Base-by-base conservation (phyloP, 1,284 basidiomycete species). In the Fomitopsis schrenkii region DNA sequence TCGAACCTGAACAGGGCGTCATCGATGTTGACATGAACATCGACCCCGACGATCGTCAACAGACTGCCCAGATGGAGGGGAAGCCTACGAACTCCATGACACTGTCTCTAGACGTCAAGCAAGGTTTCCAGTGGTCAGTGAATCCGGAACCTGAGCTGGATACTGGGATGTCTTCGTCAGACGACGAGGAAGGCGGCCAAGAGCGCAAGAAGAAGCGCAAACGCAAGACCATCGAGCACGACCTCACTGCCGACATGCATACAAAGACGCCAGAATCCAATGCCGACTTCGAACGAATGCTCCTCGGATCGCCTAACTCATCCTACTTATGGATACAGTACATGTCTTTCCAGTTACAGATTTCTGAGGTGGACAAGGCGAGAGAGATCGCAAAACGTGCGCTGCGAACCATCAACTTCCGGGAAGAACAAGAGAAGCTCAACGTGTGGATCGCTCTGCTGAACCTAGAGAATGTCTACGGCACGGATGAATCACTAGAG, bases 241-340 rank as follows among this genome's bases (percentile, higher is more conserved):
- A 97, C 75, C 77, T 91, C 48, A 96, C 95, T 0, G 91, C 88
- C 22, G 88, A 94, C 63, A 87, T 96, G 79, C 92, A 94, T 59
- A 87, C 82, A 44, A 90, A 87, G 68, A 79, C 80, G n/a, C 96
- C 97, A 1, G 90, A 95, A 72, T 98, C 97, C 1, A 90, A 90
- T 61, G 85, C 91, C 53, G 97, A 99, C 72, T 99, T 98, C 70
- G 97, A 99, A 76, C 89, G 97, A 15, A 79, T 95, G 22, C 83
- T 99, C 40, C 83, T 98, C 33, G 93, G 94, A n/a, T 97, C 96
- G 0, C 97, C 97, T 4, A 95, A 98, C 75, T 98, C 95, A 14
- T 99, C 98, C 0, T 98, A 91, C 77, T 83, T 99, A 45, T 99
- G 97, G 97, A 91, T 99, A 64, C 97, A 98, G 75, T 99, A 97